Evolutionary conservation across 768 basidiomycete genomes (phyloP).

Genomic region (Cystoderma amianthinum): DNA sequence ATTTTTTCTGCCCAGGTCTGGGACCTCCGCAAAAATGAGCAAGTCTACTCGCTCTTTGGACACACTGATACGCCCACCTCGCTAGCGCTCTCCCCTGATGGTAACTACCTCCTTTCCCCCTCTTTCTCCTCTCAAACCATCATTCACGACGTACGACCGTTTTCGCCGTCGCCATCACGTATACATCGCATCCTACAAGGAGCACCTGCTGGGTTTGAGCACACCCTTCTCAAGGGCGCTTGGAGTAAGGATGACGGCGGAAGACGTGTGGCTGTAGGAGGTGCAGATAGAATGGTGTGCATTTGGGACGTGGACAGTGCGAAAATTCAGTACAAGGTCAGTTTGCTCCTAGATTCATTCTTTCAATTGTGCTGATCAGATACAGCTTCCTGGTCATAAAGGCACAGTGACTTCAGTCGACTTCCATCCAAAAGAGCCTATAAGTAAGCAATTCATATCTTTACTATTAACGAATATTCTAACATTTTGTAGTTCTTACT

Average conservation of each 20-base stretch:
- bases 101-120: constrained; percentile 82
- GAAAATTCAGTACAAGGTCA: constrained; percentile 73
- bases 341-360: constrained; percentile 6
- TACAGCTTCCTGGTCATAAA: constrained; percentile 88
- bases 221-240: constrained; percentile 70
- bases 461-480: neutral
- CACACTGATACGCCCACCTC: constrained; percentile 94
- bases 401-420: constrained; percentile 95
- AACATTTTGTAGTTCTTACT: constrained; percentile 60
- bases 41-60: constrained; percentile 75
- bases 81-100: constrained; percentile 85
- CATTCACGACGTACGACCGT: constrained; percentile 91
- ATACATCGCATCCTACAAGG: constrained; percentile 77
- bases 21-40: constrained; percentile 80
- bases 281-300: constrained; percentile 81
- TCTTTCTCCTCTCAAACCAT: constrained; percentile 85
- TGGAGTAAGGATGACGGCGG: constrained; percentile 90
- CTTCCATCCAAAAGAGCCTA: constrained; percentile 94
- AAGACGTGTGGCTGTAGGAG: constrained; percentile 77
- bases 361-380: too few species aligned
- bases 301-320: constrained; percentile 84
- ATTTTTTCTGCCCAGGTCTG: constrained; percentile 56
- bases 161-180: constrained; percentile 78
- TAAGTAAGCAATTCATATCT: constrained; percentile 49
- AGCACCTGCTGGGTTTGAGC: constrained; percentile 93